A percentile compares a stretch with the other conserved stretches of the same genome.
Evolutionary conservation across 495 filamentous ascomycete genomes (phyloP).

Genomic region (Hypoxylon rickii): DNA sequence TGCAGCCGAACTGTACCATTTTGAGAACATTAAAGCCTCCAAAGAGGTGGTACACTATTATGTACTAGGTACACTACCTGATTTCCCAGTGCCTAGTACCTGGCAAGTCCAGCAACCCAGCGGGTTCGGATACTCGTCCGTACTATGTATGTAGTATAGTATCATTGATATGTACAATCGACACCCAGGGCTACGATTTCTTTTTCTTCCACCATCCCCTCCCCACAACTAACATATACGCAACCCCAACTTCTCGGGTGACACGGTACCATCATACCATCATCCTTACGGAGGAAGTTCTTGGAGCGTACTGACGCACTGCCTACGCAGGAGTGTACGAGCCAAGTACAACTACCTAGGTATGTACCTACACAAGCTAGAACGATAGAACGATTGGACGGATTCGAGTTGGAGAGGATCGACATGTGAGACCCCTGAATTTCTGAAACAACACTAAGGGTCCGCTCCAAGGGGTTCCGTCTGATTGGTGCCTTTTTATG

Average conservation of each 20-base stretch:
- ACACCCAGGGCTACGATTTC: too few species aligned
- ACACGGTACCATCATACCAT: conserved; percentile 22
- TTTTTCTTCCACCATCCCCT: conserved; percentile 3
- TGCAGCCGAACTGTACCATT: conserved; percentile 10
- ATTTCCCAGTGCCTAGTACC: too few species aligned
- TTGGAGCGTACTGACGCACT: too few species aligned
- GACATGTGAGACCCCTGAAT: conserved; percentile 28
- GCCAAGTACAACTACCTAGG: not conserved
- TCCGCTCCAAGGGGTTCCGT: conserved; percentile 5
- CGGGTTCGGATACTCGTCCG: too few species aligned
- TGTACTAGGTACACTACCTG: not conserved
- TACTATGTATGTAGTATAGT: too few species aligned
- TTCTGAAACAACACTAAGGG: conserved; percentile 30
- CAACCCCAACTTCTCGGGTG: conserved; percentile 27
- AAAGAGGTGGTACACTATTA: not conserved
- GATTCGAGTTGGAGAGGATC: conserved; percentile 21
- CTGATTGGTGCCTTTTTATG: conserved; percentile 15
- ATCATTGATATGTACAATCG: too few species aligned
- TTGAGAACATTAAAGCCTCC: not conserved
- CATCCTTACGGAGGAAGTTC: not conserved
- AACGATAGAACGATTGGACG: conserved; percentile 24
- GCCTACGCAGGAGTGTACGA: too few species aligned
- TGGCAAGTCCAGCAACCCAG: too few species aligned
- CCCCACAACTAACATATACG: conserved; percentile 6
- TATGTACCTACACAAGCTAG: conserved; percentile 2